Evolutionary conservation across 1,284 basidiomycete genomes (phyloP).

Genomic region (Puccinia novopanici): DNA sequence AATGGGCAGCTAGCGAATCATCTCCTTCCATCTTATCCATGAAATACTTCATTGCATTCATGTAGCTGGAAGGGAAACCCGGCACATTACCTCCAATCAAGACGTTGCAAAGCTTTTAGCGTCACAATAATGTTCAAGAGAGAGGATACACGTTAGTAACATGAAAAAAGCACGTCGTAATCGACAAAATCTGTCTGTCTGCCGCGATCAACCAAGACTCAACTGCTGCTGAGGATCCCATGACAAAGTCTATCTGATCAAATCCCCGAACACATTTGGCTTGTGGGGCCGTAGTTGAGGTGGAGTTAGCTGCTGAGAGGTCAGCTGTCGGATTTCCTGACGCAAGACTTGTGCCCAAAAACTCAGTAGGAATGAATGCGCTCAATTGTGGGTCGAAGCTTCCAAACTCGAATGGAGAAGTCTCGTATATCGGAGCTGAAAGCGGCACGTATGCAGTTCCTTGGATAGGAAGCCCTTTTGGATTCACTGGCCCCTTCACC

Average conservation of each 20-base stretch:
- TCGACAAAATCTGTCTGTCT: no score
- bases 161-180: not conserved
- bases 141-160: not conserved
- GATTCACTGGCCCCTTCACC: not conserved
- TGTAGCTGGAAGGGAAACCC: not conserved
- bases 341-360: slow-evolving; percentile 53
- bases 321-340: slow-evolving; percentile 55
- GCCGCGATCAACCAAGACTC: not conserved
- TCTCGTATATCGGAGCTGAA: slow-evolving; percentile 61
- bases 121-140: not conserved
- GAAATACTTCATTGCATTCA: not conserved
- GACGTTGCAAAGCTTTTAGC: slow-evolving; percentile 31
- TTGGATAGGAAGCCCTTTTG: not conserved
- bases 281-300: not conserved
- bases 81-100: not conserved
- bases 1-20: slow-evolving; percentile 52
- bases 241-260: slow-evolving; percentile 38
- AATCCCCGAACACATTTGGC: slow-evolving; percentile 20
- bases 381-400: slow-evolving; percentile 60
- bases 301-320: no score
- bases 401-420: slow-evolving; percentile 63
- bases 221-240: slow-evolving; percentile 41
- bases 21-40: not conserved
- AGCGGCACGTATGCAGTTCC: slow-evolving; percentile 13
- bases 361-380: slow-evolving; percentile 57